Evolutionary conservation across 192 early-diverging fungal genomes (phyloP), one percentile per base, ranked within the genome.

Genomic region (Phlyctochytrium arcticum): DNA sequence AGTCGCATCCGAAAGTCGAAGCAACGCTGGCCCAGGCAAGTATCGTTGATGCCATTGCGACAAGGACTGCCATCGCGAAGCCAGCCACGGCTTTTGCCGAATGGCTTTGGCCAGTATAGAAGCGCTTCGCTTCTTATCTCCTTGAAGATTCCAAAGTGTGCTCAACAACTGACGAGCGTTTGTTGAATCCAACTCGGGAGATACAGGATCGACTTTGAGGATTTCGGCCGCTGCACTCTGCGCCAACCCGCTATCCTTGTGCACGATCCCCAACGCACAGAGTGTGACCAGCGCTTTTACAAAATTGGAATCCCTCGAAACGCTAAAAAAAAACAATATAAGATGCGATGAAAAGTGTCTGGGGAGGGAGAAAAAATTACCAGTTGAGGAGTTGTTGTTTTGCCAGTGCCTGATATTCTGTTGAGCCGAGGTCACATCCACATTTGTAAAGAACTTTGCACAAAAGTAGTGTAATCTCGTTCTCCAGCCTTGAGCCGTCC

Each of bases 391-490:
- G 72, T 61, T 94, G 83, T 35, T 92, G 82, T 65, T 90, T 89
- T 30, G 91, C 92, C 33, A 93, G 73, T 5, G 69, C 75, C 15
- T 86, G 71, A 60, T 96, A 91, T 58, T 90, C 87, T 29, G 80
- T 78, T 5, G 83, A 85, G 31, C 91, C 92, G 31, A 97, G 71
- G n/a, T n/a, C n/a, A n/a, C n/a, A n/a, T n/a, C n/a, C n/a, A n/a
- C n/a, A n/a, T 2, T 92, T 92, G 89, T 92, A 95, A 49, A 98
- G 78, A 0, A 95, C 93, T 71, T 94, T 89, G 49, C 86, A 87
- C 57, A 98, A 67, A 48, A 92, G 60, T 3, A 94, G 78, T 8
- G 87, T 77, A 2, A 91, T 85, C 35, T 86, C 80, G 37, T 87
- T 82, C 1, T 82, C 79, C 60, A 85, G 69, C 19, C 70, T 74